Evolutionary conservation across 2,329 filamentous ascomycete genomes (phyloP), one percentile per base, ranked within the genome.

Genomic region (Diplocarpon mali): DNA sequence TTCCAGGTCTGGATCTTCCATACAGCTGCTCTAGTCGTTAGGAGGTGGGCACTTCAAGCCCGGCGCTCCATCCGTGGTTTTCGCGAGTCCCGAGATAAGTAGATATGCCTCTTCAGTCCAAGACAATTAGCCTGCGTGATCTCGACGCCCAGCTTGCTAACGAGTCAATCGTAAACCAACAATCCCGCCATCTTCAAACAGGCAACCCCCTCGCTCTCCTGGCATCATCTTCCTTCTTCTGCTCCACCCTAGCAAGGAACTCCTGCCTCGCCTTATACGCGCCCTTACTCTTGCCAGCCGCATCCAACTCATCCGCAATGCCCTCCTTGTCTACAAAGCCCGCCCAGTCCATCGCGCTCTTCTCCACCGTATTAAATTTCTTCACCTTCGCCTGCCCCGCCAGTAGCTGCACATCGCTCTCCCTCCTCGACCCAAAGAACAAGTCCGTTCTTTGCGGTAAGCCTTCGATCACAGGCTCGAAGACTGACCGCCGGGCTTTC

Each of bases 331-430:
- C 80, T 46, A 84, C 80, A 55, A 75, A 83, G 11, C 78, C 78
- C 2, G 79, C 80, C 80, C 80, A 84, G 62, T 84, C 80, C 73
- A 84, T 79, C 42, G 77, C 71, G 55, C 77, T 82, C 70, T 83
- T 83, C 64, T 84, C 78, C 13, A 83, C 76, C 13, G 78, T 80
- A 59, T 80, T 84, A 53, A 83, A 67, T 59, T 83, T 83, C 68
- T 74, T 77, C 72, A 72, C 69, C 13, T 69, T 68, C 42, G 67
- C 69, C 40, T 71, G 67, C 54, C 67, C 65, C 42, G 72, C 63
- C 31, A 71, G 62, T 9, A 46, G 30, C 5, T 20, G 43, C 1
- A 46, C 36, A 29, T 41, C 48, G 11, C 38, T 50, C 15, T 45
- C 43, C 17, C 47, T 55, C 9, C 69, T 64, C 51, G 78, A 62